Evolutionary conservation across 2,329 filamentous ascomycete species (phyloP).

Genomic region (Venturia effusa): DNA sequence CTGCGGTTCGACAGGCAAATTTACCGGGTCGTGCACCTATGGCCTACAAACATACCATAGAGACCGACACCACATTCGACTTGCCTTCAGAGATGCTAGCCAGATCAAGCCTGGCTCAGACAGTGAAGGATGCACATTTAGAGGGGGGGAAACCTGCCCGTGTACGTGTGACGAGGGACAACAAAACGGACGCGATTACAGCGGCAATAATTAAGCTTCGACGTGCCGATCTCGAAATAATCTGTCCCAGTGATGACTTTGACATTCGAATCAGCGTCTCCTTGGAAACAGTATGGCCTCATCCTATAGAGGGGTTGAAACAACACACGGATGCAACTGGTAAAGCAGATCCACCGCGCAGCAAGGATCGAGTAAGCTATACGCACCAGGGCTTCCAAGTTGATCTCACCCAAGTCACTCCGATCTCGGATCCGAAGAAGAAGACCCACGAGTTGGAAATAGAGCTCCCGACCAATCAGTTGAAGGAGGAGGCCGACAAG

Average conservation of each 20-base stretch:
- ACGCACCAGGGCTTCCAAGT: slow-evolving; percentile 78
- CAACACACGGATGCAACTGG: slow-evolving; percentile 25
- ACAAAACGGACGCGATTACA: slow-evolving; percentile 57
- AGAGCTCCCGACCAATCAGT: slow-evolving; percentile 52
- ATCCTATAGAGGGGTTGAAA: slow-evolving; percentile 46
- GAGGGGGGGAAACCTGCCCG: slow-evolving; percentile 41
- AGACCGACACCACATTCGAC: slow-evolving; percentile 76
- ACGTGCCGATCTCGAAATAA: slow-evolving; percentile 79
- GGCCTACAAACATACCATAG: slow-evolving; percentile 69
- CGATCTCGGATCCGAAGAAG: slow-evolving; percentile 25
- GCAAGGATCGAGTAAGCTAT: slow-evolving; percentile 88
- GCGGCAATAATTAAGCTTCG: slow-evolving; percentile 85
- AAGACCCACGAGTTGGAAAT: slow-evolving; percentile 77
- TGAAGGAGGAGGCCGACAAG: slow-evolving; percentile 55
- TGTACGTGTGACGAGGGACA: slow-evolving; percentile 57
- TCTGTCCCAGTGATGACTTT: slow-evolving; percentile 64
- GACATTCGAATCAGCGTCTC: slow-evolving; percentile 94
- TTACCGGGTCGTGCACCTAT: slow-evolving; percentile 48
- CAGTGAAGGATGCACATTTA: slow-evolving; percentile 45
- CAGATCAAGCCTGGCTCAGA: slow-evolving; percentile 27
- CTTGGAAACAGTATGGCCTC: slow-evolving; percentile 71
- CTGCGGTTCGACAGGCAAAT: slow-evolving; percentile 46
- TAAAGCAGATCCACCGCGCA: slow-evolving; percentile 46
- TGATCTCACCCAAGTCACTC: slow-evolving; percentile 83
- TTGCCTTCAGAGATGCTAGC: slow-evolving; percentile 44